Percentiles rank a stretch among this genome's conserved stretches.
These are phyloP conservation scores for Chytriomyces hyalinus DNA, from an alignment of 192 early-diverging fungal species.

Conservation along the genomic window DNA sequence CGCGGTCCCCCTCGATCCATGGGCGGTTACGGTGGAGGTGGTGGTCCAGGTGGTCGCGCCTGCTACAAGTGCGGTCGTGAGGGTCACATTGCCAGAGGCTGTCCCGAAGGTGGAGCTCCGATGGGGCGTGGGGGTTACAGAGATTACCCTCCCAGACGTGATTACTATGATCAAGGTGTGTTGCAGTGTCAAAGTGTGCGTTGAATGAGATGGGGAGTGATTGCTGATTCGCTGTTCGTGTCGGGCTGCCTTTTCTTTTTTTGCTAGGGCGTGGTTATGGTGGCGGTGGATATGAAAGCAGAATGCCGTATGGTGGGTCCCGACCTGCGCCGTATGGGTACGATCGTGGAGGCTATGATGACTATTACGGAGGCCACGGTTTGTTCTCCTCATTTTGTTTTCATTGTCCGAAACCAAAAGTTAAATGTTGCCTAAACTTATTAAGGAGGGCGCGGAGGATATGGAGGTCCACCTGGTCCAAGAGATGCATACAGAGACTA, in stretches of 20 bases:
- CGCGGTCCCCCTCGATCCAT: not conserved
- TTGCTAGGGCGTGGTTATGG: conserved; percentile 23
- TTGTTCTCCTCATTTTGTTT: not conserved
- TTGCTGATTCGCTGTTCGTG: not conserved
- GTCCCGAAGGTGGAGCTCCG: conserved; percentile 24
- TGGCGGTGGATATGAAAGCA: conserved; percentile 8
- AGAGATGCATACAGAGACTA: conserved; percentile 18
- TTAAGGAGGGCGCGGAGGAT: conserved; percentile 14
- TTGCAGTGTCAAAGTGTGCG: not conserved
- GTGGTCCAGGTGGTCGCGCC: conserved; percentile 15
- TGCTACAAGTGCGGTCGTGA: conserved; percentile 30
- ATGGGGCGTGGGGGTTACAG: conserved; percentile 24
- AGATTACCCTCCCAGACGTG: conserved; percentile 35
- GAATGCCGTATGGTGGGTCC: conserved; percentile 19
- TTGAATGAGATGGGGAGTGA: not conserved
- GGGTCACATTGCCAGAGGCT: conserved; percentile 25
- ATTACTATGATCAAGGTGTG: conserved; percentile 36
- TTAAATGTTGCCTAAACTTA: too few relatives aligned
- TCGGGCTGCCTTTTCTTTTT: not conserved
- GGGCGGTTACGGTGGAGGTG: not conserved
- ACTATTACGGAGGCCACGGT: conserved; percentile 2
- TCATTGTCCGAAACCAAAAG: too few relatives aligned
- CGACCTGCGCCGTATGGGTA: not conserved
- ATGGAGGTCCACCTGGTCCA: conserved; percentile 7
- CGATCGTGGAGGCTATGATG: conserved; percentile 26